phyloP scores from a whole-genome alignment of 768 basidiomycete genomes.

The Lactarius psammicola region DNA sequence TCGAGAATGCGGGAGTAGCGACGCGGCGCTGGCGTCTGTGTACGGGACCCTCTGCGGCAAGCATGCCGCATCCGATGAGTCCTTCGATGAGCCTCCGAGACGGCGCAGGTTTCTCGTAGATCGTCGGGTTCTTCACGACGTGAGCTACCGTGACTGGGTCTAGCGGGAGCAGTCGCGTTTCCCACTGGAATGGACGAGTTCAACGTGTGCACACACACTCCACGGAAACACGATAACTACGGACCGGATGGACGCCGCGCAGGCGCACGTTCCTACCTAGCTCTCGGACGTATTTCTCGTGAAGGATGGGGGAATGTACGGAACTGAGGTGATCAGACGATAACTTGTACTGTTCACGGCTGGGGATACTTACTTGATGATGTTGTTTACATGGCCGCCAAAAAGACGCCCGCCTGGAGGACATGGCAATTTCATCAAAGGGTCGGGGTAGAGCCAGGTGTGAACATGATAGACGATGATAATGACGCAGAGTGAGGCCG shows the following conservation, averaged over 20 bases:
- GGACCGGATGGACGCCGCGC: constrained; percentile 64
- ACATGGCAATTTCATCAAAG: constrained; percentile 20
- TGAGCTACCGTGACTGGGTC: constrained; percentile 76
- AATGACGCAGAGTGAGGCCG: not conserved
- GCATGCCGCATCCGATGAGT: constrained; percentile 81
- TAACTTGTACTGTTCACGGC: not conserved
- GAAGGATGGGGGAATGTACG: constrained; percentile 14
- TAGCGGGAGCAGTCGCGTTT: constrained; percentile 73
- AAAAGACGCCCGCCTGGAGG: constrained; percentile 16
- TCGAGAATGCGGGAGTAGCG: constrained; percentile 73
- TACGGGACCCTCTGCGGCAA: constrained; percentile 71
- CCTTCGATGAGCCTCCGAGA: constrained; percentile 70
- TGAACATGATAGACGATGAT: constrained; percentile 15
- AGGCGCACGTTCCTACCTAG: constrained; percentile 73
- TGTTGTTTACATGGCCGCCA: constrained; percentile 15
- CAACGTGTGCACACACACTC: not conserved
- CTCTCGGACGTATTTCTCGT: constrained; percentile 46
- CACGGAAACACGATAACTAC: constrained; percentile 36
- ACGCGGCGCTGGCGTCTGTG: constrained; percentile 82
- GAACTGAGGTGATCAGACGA: constrained; percentile 13
- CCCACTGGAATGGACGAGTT: constrained; percentile 52
- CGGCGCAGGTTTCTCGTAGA: constrained; percentile 84
- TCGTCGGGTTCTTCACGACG: constrained; percentile 65
- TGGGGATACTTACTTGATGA: constrained; percentile 14
- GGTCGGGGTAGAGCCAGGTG: constrained; percentile 20